Evolutionary conservation across 345 rosid genomes (phyloP).

Genomic region (Aquilaria sinensis): DNA sequence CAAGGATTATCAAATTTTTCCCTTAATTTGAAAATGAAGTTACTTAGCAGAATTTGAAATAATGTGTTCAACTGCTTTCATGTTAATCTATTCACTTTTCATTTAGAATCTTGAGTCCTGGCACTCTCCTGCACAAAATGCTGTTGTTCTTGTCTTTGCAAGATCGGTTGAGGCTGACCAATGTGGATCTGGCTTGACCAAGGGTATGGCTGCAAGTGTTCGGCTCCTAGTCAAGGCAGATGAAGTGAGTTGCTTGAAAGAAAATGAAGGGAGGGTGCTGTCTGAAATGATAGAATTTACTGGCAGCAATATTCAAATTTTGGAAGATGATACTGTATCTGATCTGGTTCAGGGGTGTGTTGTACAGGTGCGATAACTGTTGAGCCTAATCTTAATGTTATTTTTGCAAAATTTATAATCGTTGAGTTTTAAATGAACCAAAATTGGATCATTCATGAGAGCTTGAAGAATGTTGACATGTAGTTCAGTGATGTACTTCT

Average conservation of each 20-base stretch:
- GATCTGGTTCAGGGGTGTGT: conserved; percentile 31
- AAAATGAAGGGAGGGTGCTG: conserved; percentile 17
- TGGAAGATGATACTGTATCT: conserved; percentile 23
- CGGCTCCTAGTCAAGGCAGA: conserved; percentile 44
- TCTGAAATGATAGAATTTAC: conserved; percentile 25
- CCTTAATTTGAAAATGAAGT: too few species aligned
- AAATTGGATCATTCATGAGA: not conserved
- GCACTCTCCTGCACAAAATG: conserved; percentile 62
- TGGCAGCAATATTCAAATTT: conserved; percentile 36
- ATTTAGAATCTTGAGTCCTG: conserved; percentile 37
- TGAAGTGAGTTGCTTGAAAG: conserved; percentile 19
- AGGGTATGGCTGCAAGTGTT: conserved; percentile 35
- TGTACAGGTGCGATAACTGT: conserved; percentile 38
- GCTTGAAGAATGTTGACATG: too few species aligned
- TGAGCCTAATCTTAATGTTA: not conserved
- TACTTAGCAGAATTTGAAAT: not conserved
- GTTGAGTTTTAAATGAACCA: not conserved
- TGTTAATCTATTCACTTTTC: conserved; percentile 2
- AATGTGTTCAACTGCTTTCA: not conserved
- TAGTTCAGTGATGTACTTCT: too few species aligned
- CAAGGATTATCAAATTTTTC: too few species aligned
- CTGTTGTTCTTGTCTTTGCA: conserved; percentile 43
- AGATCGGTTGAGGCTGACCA: conserved; percentile 43
- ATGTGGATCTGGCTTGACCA: conserved; percentile 20
- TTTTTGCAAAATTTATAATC: not conserved